These are phyloP conservation scores for Aspergillus nomiae DNA, from an alignment of 2,329 filamentous ascomycete species.

Conservation along the genomic window DNA sequence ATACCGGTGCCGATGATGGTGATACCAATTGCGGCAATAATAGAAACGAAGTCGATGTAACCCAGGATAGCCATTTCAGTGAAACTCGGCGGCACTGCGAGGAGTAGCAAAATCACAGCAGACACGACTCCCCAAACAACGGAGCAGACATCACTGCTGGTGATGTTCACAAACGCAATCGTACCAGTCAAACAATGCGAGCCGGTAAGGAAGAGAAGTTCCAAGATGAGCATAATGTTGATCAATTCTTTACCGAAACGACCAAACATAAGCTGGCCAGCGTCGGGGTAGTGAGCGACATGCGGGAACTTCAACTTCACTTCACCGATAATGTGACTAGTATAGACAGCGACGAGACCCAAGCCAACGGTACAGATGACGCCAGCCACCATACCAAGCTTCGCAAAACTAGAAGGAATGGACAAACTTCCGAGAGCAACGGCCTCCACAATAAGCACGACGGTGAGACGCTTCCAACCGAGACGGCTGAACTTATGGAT, in stretches of 20 bases:
- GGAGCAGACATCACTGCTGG: constrained; percentile 43
- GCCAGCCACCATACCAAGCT: constrained; percentile 50
- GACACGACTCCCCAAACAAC: constrained; percentile 47
- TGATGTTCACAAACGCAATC: constrained; percentile 48
- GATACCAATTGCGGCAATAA: constrained; percentile 37
- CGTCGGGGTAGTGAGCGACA: constrained; percentile 48
- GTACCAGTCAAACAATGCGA: constrained; percentile 50
- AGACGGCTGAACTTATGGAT: constrained; percentile 24
- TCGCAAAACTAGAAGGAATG: constrained; percentile 49
- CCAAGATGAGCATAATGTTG: constrained; percentile 46
- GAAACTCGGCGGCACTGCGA: constrained; percentile 40
- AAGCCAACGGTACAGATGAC: constrained; percentile 46
- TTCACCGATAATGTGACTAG: constrained; percentile 44
- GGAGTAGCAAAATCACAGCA: constrained; percentile 36
- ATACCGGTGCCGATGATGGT: constrained; percentile 40
- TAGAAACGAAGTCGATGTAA: constrained; percentile 41
- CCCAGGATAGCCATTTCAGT: constrained; percentile 41
- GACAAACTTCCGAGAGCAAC: constrained; percentile 52
- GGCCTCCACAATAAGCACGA: constrained; percentile 54
- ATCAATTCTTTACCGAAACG: constrained; percentile 46
- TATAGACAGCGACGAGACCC: constrained; percentile 45
- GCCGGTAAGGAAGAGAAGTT: constrained; percentile 46
- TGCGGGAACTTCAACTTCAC: constrained; percentile 41
- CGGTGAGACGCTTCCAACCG: constrained; percentile 54
- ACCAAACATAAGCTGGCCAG: constrained; percentile 46